Conservation (phyloP, 202 grass and related monocot species). For the Alloteropsis angusta region DNA sequence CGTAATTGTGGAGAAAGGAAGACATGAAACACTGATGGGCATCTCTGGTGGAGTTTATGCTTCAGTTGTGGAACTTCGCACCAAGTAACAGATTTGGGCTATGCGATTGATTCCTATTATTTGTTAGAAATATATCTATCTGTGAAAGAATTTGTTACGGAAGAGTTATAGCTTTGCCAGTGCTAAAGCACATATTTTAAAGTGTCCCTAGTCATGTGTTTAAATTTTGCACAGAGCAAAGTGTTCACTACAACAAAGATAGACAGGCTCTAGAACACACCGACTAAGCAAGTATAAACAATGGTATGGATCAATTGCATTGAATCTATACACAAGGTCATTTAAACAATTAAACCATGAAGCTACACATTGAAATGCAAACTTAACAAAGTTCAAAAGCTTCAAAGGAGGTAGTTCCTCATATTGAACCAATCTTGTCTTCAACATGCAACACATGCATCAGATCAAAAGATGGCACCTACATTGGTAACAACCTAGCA, state of each 20-base stretch:
- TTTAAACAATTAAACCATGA: not conserved
- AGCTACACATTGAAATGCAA: not conserved
- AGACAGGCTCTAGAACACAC: not conserved
- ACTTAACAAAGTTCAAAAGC: not conserved
- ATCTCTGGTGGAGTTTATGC: slow-evolving; percentile 38
- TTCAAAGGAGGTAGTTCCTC: not conserved
- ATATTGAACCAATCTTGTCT: not conserved
- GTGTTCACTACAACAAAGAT: not conserved
- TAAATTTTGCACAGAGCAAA: not conserved
- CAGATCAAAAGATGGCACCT: not conserved
- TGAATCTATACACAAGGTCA: not conserved
- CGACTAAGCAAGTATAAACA: not conserved
- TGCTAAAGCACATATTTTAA: too few species aligned
- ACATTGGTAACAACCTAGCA: not conserved
- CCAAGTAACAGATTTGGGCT: not conserved
- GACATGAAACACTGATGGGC: slow-evolving; percentile 29
- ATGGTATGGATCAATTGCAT: not conserved
- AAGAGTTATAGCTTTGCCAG: not conserved
- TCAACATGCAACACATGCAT: not conserved
- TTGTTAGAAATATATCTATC: not conserved
- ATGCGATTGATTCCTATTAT: not conserved
- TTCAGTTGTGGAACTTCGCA: slow-evolving; percentile 35
- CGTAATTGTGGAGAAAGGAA: slow-evolving; percentile 38
- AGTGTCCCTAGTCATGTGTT: not conserved
- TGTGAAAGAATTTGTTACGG: not conserved